A percentile compares a stretch with the other conserved stretches of the same genome.
phyloP scores from a whole-genome alignment of 2,329 filamentous ascomycete species.

The Colletotrichum sp. region DNA sequence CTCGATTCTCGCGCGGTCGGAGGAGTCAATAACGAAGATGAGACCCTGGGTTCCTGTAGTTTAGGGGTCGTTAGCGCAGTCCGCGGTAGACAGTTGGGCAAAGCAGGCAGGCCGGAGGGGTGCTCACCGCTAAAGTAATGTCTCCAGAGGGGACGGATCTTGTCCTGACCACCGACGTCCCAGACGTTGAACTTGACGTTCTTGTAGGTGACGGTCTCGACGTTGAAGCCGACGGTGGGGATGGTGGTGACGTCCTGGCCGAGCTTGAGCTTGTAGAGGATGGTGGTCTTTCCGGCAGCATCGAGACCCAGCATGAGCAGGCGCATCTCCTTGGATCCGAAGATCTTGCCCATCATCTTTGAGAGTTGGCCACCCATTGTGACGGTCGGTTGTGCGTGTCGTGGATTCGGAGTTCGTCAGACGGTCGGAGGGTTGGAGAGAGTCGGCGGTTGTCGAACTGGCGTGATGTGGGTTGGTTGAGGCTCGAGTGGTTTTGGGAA shows the following conservation, averaged over 20 bases:
- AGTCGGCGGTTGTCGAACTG: neutral
- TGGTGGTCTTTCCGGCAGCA: constrained; percentile 98
- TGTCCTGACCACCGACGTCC: constrained; percentile 99
- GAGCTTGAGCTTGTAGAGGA: constrained; percentile 98
- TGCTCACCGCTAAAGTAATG: constrained; percentile 87
- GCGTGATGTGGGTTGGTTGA: neutral
- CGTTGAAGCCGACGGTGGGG: constrained; percentile 98
- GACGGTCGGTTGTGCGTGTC: constrained; percentile 24
- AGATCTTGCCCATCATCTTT: constrained; percentile 98
- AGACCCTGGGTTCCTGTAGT: constrained; percentile 88
- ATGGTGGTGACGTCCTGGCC: constrained; percentile 98
- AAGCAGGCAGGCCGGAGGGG: neutral
- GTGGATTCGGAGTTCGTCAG: neutral
- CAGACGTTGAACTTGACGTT: constrained; percentile 99
- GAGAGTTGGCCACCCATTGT: constrained; percentile 93
- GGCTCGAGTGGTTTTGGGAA: neutral
- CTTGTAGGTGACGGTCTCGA: constrained; percentile 98
- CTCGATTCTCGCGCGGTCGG: constrained; percentile 87
- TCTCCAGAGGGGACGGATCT: constrained; percentile 96
- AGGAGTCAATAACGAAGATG: constrained; percentile 98
- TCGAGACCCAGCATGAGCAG: constrained; percentile 98
- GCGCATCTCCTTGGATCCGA: constrained; percentile 98
- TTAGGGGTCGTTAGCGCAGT: neutral
- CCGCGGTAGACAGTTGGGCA: neutral
- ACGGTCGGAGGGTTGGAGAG: neutral